Percentiles rank a stretch among this genome's conserved stretches.
phyloP scores from a whole-genome alignment of 1,284 basidiomycete species.

The Austroboletus novae-zelandiae region DNA sequence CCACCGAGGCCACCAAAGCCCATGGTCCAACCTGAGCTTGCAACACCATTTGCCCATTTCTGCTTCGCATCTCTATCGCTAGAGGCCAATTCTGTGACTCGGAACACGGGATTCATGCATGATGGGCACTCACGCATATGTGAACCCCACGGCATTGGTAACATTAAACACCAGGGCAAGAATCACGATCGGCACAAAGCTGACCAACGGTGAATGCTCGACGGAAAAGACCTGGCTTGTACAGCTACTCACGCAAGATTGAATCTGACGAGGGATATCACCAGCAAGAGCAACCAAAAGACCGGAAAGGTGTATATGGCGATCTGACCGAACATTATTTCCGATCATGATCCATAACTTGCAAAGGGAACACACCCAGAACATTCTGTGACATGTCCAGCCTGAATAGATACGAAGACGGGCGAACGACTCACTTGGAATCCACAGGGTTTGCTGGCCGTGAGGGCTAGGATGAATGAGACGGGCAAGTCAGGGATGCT shows the following conservation, averaged over 20 bases:
- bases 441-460: slow-evolving; percentile 88
- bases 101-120: slow-evolving; percentile 5
- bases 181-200: slow-evolving; percentile 84
- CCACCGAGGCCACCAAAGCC: slow-evolving; percentile 76
- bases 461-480: slow-evolving; percentile 62
- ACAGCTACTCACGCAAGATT: slow-evolving; percentile 67
- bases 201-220: slow-evolving; percentile 29
- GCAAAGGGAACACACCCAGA: slow-evolving; percentile 61
- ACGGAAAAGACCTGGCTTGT: slow-evolving; percentile 4
- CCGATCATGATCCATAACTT: not conserved
- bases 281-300: slow-evolving; percentile 81
- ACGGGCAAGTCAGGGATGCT: not conserved
- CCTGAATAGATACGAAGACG: not conserved
- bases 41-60: slow-evolving; percentile 73
- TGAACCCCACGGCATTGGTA: slow-evolving; percentile 90
- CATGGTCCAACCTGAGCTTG: slow-evolving; percentile 58
- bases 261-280: slow-evolving; percentile 87
- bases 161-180: slow-evolving; percentile 90
- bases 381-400: slow-evolving; percentile 63
- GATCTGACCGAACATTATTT: slow-evolving; percentile 47
- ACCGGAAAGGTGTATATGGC: slow-evolving; percentile 89
- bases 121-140: slow-evolving; percentile 68
- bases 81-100: slow-evolving; percentile 10
- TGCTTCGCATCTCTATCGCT: slow-evolving; percentile 89
- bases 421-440: slow-evolving; percentile 61